Evolutionary conservation across 1,284 basidiomycete genomes (phyloP).

Genomic region (Pyrrhoderma noxium): DNA sequence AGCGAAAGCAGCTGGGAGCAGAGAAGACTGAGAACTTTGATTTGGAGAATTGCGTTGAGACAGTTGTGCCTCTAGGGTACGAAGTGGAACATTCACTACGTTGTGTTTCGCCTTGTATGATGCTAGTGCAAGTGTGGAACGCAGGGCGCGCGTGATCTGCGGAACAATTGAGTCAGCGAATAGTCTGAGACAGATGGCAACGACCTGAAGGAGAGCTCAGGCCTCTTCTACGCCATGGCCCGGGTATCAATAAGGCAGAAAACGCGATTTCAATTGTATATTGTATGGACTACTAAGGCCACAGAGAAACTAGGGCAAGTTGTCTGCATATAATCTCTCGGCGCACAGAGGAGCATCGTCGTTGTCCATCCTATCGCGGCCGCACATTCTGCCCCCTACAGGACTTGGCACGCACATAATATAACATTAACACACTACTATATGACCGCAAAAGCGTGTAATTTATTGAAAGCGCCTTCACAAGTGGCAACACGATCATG

Average conservation of each 20-base stretch:
- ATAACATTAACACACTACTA: background rate
- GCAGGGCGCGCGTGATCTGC: constrained; percentile 69
- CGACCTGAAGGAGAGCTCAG: constrained; percentile 10
- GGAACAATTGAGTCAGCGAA: constrained; percentile 22
- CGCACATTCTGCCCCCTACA: constrained; percentile 2
- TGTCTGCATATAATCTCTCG: no score
- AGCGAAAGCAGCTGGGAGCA: constrained; percentile 3
- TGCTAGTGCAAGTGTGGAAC: constrained; percentile 70
- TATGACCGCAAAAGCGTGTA: background rate
- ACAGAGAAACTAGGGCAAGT: no score
- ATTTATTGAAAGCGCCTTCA: constrained; percentile 1
- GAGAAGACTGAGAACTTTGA: constrained; percentile 28
- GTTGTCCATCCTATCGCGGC: constrained; percentile 5
- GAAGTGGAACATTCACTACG: constrained; percentile 52
- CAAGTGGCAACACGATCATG: constrained; percentile 12
- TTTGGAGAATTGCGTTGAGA: constrained; percentile 36
- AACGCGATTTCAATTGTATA: background rate
- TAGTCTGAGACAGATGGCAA: constrained; percentile 12
- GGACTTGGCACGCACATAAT: background rate
- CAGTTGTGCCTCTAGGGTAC: constrained; percentile 60
- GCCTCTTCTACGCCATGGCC: constrained; percentile 6
- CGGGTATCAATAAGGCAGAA: background rate
- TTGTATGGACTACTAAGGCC: no score
- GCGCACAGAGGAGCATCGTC: background rate
- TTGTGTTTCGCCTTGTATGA: constrained; percentile 74